Conservation (phyloP, 108 stramenopile species). For the Nannochloropsis oceanica region DNA sequence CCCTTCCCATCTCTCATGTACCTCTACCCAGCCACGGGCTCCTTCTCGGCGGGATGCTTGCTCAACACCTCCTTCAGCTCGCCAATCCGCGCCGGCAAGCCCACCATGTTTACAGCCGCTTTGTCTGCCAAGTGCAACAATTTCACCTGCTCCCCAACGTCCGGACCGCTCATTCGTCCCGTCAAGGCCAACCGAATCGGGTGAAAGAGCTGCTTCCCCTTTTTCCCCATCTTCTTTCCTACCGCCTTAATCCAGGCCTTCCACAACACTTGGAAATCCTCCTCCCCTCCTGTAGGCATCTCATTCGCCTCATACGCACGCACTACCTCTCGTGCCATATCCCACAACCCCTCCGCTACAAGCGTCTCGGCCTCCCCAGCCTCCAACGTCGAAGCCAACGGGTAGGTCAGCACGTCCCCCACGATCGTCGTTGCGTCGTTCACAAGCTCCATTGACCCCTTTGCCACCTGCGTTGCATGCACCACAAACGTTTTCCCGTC, state of each 20-base stretch:
- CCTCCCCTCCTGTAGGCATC: conserved; percentile 30
- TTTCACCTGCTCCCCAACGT: conserved; percentile 79
- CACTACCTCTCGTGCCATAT: conserved; percentile 41
- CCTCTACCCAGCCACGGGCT: neutral
- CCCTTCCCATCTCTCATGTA: too few relatives aligned
- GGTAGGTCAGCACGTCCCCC: conserved; percentile 58
- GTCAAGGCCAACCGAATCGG: conserved; percentile 79
- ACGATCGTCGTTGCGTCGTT: conserved; percentile 67
- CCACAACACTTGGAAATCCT: conserved; percentile 36
- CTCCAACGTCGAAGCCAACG: conserved; percentile 47
- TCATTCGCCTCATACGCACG: conserved; percentile 52
- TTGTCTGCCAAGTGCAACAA: conserved; percentile 43
- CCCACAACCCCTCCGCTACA: conserved; percentile 16
- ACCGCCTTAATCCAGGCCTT: conserved; percentile 63
- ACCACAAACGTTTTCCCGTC: conserved; percentile 42
- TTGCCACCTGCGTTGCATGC: conserved; percentile 58
- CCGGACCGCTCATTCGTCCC: conserved; percentile 89
- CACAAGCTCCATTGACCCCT: conserved; percentile 77
- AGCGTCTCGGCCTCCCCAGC: conserved; percentile 36
- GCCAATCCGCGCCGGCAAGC: neutral
- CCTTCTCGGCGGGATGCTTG: neutral
- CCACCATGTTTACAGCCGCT: neutral
- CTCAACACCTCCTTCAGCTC: neutral
- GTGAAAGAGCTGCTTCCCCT: conserved; percentile 82
- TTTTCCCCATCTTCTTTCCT: conserved; percentile 62